Percentiles rank a stretch among this genome's conserved stretches.
These are phyloP conservation scores for Candida mattraensis DNA, from an alignment of 805 yeast genomes.

Conservation along the genomic window DNA sequence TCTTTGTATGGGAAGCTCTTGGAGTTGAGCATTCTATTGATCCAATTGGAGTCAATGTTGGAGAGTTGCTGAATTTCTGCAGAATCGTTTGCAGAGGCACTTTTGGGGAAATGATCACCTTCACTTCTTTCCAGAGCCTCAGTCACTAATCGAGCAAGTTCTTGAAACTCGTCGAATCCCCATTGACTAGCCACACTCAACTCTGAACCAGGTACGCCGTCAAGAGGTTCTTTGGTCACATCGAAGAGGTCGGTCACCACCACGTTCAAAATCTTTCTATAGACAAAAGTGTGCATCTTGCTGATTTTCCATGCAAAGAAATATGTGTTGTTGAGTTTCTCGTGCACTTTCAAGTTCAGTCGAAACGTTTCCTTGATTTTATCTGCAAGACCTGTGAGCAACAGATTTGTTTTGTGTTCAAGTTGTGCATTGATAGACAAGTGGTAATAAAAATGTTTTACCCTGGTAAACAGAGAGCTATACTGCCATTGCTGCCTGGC, in stretches of 20 bases:
- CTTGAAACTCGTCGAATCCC: constrained; percentile 4
- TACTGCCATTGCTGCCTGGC: constrained; percentile 14
- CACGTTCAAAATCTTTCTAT: constrained; percentile 4
- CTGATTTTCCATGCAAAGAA: constrained; percentile 25
- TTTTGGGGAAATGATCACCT: no score
- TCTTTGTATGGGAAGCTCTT: constrained; percentile 5
- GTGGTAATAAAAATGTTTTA: constrained; percentile 17
- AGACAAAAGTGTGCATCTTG: constrained; percentile 19
- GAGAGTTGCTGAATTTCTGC: no score
- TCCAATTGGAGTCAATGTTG: constrained; percentile 18
- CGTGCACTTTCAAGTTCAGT: constrained; percentile 2
- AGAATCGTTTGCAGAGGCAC: no score
- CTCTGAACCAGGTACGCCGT: constrained; percentile 2
- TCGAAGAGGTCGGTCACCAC: constrained; percentile 10
- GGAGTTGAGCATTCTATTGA: constrained; percentile 10
- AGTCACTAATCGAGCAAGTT: constrained; percentile 7
- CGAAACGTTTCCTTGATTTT: background rate
- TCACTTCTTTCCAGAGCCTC: no score
- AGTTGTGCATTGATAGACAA: constrained; percentile 12
- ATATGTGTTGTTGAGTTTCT: constrained; percentile 18
- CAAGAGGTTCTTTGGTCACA: constrained; percentile 9
- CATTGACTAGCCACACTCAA: constrained; percentile 6
- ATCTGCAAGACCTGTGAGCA: constrained; percentile 1
- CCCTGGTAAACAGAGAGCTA: constrained; percentile 5
- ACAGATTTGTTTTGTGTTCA: constrained; percentile 5